Conservation (phyloP, 2,329 filamentous ascomycete genomes). For the Diaporthe velutina region DNA sequence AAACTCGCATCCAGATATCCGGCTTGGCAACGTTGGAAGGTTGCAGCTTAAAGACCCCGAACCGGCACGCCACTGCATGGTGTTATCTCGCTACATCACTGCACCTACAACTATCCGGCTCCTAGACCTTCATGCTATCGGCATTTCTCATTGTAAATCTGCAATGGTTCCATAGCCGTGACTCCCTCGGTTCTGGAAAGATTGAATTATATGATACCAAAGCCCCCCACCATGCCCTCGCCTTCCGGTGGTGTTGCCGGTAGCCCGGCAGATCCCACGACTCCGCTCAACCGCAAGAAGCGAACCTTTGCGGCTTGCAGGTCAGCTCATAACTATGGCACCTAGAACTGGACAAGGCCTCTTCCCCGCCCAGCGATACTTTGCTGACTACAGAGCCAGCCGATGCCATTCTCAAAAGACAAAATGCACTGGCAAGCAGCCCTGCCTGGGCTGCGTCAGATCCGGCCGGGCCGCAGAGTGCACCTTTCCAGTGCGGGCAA, state of each 20-base stretch:
- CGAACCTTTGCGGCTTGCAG: constrained; percentile 33
- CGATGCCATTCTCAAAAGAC: constrained; percentile 44
- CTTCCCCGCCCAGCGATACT: not conserved
- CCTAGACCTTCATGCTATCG: not conserved
- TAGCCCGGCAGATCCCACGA: constrained; percentile 5
- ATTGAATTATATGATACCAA: not conserved
- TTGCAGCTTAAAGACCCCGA: not conserved
- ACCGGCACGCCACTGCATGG: not conserved
- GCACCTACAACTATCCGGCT: not conserved
- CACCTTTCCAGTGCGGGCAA: constrained; percentile 40
- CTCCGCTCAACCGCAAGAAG: constrained; percentile 13
- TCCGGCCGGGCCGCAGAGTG: constrained; percentile 40
- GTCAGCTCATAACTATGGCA: constrained; percentile 19
- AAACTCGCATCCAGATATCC: not conserved
- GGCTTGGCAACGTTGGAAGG: not conserved
- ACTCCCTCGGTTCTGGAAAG: not conserved
- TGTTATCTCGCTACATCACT: constrained; percentile 17
- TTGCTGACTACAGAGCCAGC: constrained; percentile 22
- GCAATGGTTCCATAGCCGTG: not conserved
- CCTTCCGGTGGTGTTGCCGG: not conserved
- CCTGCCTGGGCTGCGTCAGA: constrained; percentile 40
- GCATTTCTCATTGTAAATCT: not conserved
- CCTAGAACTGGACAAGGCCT: not conserved
- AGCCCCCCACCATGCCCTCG: not conserved
- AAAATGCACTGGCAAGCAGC: constrained; percentile 42